A percentile compares a stretch with the other conserved stretches of the same genome.
phyloP scores from a whole-genome alignment of 2,329 filamentous ascomycete species.

The Exophiala sp. region DNA sequence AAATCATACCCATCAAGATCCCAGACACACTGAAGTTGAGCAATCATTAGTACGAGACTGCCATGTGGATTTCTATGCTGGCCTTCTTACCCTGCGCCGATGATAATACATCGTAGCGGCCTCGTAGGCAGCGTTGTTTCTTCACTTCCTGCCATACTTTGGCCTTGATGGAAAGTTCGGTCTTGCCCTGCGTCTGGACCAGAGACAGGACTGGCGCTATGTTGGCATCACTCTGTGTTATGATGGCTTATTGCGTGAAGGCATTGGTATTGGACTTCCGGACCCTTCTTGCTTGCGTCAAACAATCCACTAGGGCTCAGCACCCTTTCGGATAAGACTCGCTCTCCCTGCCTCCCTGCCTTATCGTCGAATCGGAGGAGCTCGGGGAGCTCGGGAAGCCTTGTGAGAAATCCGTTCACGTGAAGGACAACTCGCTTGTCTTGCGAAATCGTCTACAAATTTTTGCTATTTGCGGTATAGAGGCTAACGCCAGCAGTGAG shows the following conservation, averaged over 20 bases:
- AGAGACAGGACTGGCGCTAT: neutral
- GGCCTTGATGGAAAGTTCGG: neutral
- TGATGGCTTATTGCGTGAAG: neutral
- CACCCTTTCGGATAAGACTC: neutral
- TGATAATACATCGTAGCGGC: neutral
- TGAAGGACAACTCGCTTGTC: neutral
- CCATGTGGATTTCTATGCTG: neutral
- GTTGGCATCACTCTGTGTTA: neutral
- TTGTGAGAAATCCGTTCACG: neutral
- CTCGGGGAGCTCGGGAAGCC: neutral
- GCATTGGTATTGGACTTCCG: neutral
- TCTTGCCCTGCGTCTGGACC: neutral
- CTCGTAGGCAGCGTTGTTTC: neutral
- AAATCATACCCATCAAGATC: neutral
- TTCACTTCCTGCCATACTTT: neutral
- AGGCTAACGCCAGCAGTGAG: neutral
- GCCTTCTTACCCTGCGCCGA: neutral
- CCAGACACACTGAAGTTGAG: neutral
- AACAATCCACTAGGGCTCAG: neutral
- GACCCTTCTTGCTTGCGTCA: neutral
- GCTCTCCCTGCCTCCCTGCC: neutral
- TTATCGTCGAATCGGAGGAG: neutral
- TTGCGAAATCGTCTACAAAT: neutral
- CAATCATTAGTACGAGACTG: neutral
- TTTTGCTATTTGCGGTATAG: neutral